Conservation (phyloP, 371 early-diverging fungal species). For the Rhizopus stolonifer region DNA sequence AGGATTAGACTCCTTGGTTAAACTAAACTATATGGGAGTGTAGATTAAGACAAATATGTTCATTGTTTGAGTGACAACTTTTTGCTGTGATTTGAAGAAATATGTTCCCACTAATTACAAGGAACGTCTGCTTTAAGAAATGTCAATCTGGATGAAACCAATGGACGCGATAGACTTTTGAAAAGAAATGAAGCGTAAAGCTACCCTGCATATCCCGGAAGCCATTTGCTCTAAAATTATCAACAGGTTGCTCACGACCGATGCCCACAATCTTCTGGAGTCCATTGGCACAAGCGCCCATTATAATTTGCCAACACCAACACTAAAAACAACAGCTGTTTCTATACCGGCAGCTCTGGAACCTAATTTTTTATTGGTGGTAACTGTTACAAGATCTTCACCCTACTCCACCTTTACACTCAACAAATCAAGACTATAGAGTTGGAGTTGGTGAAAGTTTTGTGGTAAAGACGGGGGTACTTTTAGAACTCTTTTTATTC, state of each 20-base stretch:
- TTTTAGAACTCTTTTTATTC: too few relatives aligned
- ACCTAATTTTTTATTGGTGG: slow-evolving; percentile 4
- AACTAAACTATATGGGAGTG: too few relatives aligned
- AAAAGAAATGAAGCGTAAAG: slow-evolving; percentile 14
- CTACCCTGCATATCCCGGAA: slow-evolving; percentile 4
- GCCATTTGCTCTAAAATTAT: slow-evolving; percentile 7
- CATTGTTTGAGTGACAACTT: too few relatives aligned
- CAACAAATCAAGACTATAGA: slow-evolving; percentile 10
- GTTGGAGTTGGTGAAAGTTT: too few relatives aligned
- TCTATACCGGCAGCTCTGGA: slow-evolving; percentile 5
- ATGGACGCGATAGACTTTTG: slow-evolving; percentile 7
- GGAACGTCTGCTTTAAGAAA: slow-evolving; percentile 9
- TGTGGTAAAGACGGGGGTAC: too few relatives aligned
- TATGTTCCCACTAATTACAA: slow-evolving; percentile 11
- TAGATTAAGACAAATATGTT: too few relatives aligned
- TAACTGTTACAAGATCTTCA: slow-evolving; percentile 3
- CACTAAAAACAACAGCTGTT: slow-evolving; percentile 1
- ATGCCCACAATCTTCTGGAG: slow-evolving; percentile 8
- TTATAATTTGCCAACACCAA: slow-evolving; percentile 5
- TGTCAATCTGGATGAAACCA: slow-evolving; percentile 11
- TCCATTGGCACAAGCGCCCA: slow-evolving; percentile 7
- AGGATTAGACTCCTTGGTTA: too few relatives aligned
- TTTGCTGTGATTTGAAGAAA: too few relatives aligned
- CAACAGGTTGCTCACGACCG: slow-evolving; percentile 12
- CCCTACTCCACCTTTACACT: slow-evolving; percentile 5